Base-by-base conservation (phyloP, 352 stramenopile genomes). In the Pythium volutum region DNA sequence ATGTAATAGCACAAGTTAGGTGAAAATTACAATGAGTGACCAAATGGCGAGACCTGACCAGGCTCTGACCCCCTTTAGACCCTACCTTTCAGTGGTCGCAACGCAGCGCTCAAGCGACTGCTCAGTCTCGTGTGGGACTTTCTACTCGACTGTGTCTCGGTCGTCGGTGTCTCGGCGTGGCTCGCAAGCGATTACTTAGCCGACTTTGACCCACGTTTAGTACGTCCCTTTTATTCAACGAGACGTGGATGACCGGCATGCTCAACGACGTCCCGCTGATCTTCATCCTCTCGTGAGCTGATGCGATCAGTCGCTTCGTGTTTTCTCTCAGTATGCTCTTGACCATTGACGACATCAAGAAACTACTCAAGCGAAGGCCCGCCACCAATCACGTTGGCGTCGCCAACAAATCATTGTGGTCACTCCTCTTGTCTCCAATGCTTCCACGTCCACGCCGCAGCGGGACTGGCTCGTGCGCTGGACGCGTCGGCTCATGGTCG, bases 311-410 rank as follows among this genome's bases (percentile, higher is more conserved):
- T 41, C 62, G 62, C n/a, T 22, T 61, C 16, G 20, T 69, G 7
- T 69, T 69, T 22, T 56, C 55, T 1, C 49, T 69, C 2, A 26
- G 55, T 15, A 20, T 69, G 55, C 20, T 69, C 41, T 29, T 20
- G 29, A 39, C 50, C 18, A 61, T 69, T 10, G n/a, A 61, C n/a
- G 55, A 69, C 34, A 33, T 63, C 55, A 64, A 64, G 42, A 51
- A 36, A 43, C 38, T 43, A 20, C 36, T 43, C 36, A 43, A 43
- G 36, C 36, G 14, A 4, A 43, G n/a, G 6, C 14, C 36, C 0
- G 14, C 36, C n/a, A 48, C 18, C 33, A 38, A 38, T 15, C 36
- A 15, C 15, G 36, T 43, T 2, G 36, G 36, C 18, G 12, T 43
- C 14, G 18, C 14, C 14, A 4, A 12, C 36, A 43, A 43, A 36